Conservation (phyloP, 1,284 basidiomycete species). For the Puccinia sorghi region DNA sequence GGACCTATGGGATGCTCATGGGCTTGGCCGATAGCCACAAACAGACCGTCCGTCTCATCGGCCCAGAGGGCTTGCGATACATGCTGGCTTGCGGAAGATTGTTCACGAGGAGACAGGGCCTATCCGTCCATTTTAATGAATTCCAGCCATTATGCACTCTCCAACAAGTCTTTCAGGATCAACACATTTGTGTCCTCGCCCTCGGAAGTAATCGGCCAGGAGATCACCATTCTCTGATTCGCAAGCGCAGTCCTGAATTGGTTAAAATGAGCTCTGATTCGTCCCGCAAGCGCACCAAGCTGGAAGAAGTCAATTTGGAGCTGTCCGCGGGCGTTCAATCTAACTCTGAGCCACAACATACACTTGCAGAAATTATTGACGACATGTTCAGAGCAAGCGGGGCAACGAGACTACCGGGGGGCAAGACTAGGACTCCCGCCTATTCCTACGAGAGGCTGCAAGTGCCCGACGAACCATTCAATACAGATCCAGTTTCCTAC, state of each 20-base stretch:
- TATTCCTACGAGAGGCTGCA: constrained; percentile 38
- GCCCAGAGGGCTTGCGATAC: constrained; percentile 36
- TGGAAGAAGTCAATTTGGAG: neutral
- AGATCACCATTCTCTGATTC: constrained; percentile 11
- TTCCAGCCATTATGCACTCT: constrained; percentile 4
- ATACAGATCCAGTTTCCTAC: constrained; percentile 38
- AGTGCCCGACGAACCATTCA: neutral
- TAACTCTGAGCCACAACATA: neutral
- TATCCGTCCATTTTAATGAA: constrained; percentile 24
- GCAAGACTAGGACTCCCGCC: constrained; percentile 28
- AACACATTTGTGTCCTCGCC: constrained; percentile 36
- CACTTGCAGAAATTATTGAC: constrained; percentile 8
- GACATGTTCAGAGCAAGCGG: constrained; percentile 45
- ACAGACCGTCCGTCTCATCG: constrained; percentile 31
- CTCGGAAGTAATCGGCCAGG: neutral
- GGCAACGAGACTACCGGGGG: neutral
- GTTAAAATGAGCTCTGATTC: neutral
- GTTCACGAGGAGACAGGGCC: constrained; percentile 38
- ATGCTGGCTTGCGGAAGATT: constrained; percentile 46
- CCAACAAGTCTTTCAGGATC: constrained; percentile 33
- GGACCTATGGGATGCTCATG: constrained; percentile 45
- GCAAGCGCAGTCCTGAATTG: constrained; percentile 14
- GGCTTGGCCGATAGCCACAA: constrained; percentile 32
- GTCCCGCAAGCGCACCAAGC: constrained; percentile 7
- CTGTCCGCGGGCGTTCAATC: neutral